Conservation (phyloP, 1,284 basidiomycete genomes). For the Pseudozyma hubeiensis region DNA sequence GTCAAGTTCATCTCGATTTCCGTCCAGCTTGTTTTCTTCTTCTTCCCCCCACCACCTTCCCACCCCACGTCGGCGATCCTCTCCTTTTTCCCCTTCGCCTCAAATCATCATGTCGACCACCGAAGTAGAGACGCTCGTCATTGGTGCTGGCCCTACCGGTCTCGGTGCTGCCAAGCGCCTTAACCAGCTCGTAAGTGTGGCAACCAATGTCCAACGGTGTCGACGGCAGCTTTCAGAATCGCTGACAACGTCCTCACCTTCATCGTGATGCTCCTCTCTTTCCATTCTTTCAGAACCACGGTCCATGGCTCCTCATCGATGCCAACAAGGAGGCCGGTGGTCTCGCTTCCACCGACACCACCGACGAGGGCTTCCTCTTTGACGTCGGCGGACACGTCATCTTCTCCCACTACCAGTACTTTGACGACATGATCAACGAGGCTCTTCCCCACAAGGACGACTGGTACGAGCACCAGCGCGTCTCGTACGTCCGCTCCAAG, state of each 20-base stretch:
- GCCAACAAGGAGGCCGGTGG: conserved; percentile 71
- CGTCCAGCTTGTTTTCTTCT: no score
- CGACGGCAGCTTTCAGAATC: background rate
- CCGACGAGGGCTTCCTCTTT: conserved; percentile 73
- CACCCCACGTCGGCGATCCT: conserved; percentile 2
- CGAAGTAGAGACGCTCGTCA: conserved; percentile 67
- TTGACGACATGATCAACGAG: conserved; percentile 72
- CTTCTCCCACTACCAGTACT: conserved; percentile 73
- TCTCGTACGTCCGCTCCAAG: conserved; percentile 72
- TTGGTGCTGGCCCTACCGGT: conserved; percentile 70
- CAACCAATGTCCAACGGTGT: background rate
- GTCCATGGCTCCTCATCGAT: conserved; percentile 71
- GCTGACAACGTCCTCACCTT: conserved; percentile 4
- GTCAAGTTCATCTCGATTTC: no score
- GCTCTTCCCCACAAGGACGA: conserved; percentile 71
- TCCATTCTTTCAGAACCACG: conserved; percentile 65
- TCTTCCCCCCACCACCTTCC: conserved; percentile 2
- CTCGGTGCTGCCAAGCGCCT: conserved; percentile 73
- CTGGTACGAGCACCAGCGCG: conserved; percentile 73
- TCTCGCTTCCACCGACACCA: conserved; percentile 72
- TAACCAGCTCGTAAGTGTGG: conserved; percentile 69
- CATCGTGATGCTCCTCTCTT: background rate
- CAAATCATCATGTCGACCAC: conserved; percentile 33
- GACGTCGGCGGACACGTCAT: conserved; percentile 74
- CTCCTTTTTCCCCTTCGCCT: background rate